These are phyloP conservation scores for Dothistroma pini DNA, from an alignment of 2,329 filamentous ascomycete genomes.

Conservation along the genomic window DNA sequence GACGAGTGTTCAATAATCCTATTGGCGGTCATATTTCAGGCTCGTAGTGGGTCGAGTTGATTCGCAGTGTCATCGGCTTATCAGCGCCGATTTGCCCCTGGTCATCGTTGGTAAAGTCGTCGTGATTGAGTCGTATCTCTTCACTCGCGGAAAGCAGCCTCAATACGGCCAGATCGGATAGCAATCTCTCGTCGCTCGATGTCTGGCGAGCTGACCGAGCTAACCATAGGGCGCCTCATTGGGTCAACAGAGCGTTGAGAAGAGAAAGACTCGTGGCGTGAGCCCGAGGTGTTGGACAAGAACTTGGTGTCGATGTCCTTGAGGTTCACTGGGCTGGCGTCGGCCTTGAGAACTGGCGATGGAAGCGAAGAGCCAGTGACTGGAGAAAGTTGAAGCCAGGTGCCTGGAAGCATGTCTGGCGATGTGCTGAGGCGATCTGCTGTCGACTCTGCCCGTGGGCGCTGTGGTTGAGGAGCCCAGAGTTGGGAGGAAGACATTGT, in stretches of 20 bases:
- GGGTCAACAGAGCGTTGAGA: constrained; percentile 6
- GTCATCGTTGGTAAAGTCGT: neutral
- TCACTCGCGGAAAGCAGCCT: constrained; percentile 5
- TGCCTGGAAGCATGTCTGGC: constrained; percentile 16
- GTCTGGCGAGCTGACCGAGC: neutral
- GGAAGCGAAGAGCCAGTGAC: constrained; percentile 4
- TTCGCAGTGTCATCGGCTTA: neutral
- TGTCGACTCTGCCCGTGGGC: constrained; percentile 8
- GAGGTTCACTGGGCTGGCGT: constrained; percentile 1
- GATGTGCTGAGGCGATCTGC: constrained; percentile 4
- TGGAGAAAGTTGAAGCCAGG: constrained; percentile 20
- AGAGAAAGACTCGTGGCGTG: constrained; percentile 5
- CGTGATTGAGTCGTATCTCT: neutral
- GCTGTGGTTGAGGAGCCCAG: constrained; percentile 11
- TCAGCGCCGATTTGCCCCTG: neutral
- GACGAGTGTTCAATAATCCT: neutral
- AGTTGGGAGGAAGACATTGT: constrained; percentile 16
- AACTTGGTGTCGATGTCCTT: constrained; percentile 5
- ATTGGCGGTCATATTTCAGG: neutral
- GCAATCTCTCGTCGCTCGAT: constrained; percentile 8
- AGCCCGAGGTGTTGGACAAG: constrained; percentile 5
- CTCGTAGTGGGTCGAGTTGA: neutral
- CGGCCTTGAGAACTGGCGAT: constrained; percentile 5
- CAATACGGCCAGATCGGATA: constrained; percentile 5
- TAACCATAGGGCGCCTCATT: neutral